phyloP scores from a whole-genome alignment of 2,329 filamentous ascomycete species.

The Setomelanomma holmii region DNA sequence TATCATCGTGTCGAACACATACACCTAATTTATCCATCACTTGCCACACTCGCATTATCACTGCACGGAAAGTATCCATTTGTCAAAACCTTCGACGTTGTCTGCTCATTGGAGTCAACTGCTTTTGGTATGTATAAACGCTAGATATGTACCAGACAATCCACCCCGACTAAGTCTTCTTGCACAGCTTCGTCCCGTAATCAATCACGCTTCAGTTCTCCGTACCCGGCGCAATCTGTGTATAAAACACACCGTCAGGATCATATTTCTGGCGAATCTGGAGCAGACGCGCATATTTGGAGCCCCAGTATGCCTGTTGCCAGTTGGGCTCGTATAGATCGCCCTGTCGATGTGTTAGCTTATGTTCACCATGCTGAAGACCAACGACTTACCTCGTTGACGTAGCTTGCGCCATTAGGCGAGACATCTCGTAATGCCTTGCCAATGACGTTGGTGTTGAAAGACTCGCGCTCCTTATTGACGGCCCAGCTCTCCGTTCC shows the following conservation, averaged over 20 bases:
- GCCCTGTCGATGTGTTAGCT: constrained; percentile 24
- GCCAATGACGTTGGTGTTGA: constrained; percentile 42
- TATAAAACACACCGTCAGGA: constrained; percentile 44
- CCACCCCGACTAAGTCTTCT: constrained; percentile 11
- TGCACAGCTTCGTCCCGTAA: constrained; percentile 45
- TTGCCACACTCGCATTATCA: too few relatives aligned
- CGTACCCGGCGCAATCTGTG: constrained; percentile 43
- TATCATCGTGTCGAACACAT: too few relatives aligned
- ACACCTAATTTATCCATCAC: too few relatives aligned
- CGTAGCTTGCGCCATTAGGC: constrained; percentile 42
- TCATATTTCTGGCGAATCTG: constrained; percentile 43
- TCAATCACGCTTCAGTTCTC: constrained; percentile 45
- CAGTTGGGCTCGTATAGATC: constrained; percentile 47
- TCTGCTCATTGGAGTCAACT: neutral
- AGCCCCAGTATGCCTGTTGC: constrained; percentile 46
- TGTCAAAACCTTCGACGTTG: neutral
- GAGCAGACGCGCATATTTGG: constrained; percentile 42
- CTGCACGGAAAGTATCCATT: too few relatives aligned
- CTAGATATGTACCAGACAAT: neutral
- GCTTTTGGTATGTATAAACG: neutral
- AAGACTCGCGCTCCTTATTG: constrained; percentile 34
- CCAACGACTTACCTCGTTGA: constrained; percentile 35
- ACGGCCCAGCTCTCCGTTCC: constrained; percentile 41
- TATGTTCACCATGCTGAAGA: neutral
- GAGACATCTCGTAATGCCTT: constrained; percentile 38